Evolutionary conservation across 352 stramenopile species (phyloP), one percentile per base, ranked within the genome.

Genomic region (Globisporangium paddicum): DNA sequence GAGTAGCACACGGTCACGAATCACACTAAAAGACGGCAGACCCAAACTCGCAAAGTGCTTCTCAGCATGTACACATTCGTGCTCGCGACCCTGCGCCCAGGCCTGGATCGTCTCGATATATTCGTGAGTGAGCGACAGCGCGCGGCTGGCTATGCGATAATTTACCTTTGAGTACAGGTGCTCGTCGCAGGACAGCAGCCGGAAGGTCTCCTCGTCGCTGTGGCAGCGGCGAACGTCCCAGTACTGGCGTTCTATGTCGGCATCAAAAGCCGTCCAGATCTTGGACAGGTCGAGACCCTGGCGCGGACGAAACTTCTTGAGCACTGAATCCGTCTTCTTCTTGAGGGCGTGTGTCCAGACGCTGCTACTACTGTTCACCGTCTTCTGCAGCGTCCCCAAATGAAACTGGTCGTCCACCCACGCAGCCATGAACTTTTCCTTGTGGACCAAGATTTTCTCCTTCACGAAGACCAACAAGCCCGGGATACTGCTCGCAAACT

Each of bases 301-400:
- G 28, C 47, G 47, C 28, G 47, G 47, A 2, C 47, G 47, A 5
- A 54, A 54, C 11, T 54, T 54, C 18, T 54, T 54, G 10, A 54
- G 47, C n/a, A 54, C 34, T 28, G 47, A 54, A n/a, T 52, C 46
- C 26, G 46, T n/a, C 11, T 52, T 52, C 46, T 52, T 52, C 46
- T 37, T 52, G 25, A 52, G n/a, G 16, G 32, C 46, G 26, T 52
- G 46, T 26, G 46, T 38, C 46, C 25, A 34, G 16, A 21, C 19
- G 37, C 37, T 42, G 37, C 37, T 42, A 0, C 18, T 34, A 18
- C 32, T 26, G 1, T 30, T 52, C 3, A 52, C 25, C 14, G 46
- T 18, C 16, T 28, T 52, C 25, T 52, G 28, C 45, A 52, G 25
- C 16, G 25, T 38, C 8, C 16, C 46, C 25, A 52, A 9, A 16